A percentile compares a stretch with the other conserved stretches of the same genome.
Conservation (phyloP, 768 basidiomycete species). For the Phlebiopsis gigantea region DNA sequence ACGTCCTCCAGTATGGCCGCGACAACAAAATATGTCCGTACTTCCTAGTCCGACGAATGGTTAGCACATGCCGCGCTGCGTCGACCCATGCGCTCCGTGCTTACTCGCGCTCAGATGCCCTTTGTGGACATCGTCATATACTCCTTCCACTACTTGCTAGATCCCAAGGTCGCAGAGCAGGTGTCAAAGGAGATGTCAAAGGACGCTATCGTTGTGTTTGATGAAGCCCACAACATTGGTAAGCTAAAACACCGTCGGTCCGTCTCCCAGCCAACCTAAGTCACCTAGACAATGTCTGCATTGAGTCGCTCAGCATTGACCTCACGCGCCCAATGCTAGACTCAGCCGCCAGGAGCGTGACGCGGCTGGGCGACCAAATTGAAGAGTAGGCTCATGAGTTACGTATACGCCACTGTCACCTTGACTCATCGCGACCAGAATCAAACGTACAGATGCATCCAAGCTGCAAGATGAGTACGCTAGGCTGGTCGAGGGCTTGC, state of each 20-base stretch:
- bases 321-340: slow-evolving; percentile 97
- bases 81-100: not conserved
- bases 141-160: slow-evolving; percentile 97
- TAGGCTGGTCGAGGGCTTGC: slow-evolving; percentile 89
- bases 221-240: slow-evolving; percentile 99
- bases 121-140: slow-evolving; percentile 97
- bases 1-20: slow-evolving; percentile 83
- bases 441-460: slow-evolving; percentile 88
- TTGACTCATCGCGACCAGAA: slow-evolving; percentile 40
- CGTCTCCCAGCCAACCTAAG: not conserved
- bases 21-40: slow-evolving; percentile 90
- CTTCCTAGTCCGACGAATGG: slow-evolving; percentile 95
- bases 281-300: slow-evolving; percentile 87
- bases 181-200: slow-evolving; percentile 97
- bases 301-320: slow-evolving; percentile 97
- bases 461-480: slow-evolving; percentile 97
- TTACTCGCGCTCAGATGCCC: slow-evolving; percentile 59
- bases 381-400: slow-evolving; percentile 69
- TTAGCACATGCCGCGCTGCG: slow-evolving; percentile 27
- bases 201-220: slow-evolving; percentile 98
- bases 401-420: not conserved
- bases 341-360: slow-evolving; percentile 84
- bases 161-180: slow-evolving; percentile 98
- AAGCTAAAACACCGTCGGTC: slow-evolving; percentile 15
- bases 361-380: slow-evolving; percentile 83